Evolutionary conservation across 2,329 filamentous ascomycete species (phyloP), one percentile per base, ranked within the genome.

Genomic region (Ascochyta lentis): DNA sequence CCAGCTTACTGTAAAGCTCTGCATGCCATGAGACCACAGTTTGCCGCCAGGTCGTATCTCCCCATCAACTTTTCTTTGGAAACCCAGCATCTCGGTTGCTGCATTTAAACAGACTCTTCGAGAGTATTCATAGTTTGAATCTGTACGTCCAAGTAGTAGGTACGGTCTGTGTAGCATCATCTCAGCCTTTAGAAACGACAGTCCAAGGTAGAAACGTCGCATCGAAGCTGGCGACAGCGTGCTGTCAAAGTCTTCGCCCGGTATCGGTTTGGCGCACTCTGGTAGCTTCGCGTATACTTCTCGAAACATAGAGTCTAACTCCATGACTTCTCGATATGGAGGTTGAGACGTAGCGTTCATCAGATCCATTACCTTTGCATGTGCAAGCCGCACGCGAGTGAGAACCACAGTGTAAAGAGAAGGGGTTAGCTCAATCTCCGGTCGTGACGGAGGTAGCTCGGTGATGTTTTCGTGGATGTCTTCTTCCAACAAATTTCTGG

Each of bases 31-130:
- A 9, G 50, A 49, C 63, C 59, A 68, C 8, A 65, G 56, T 6
- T 71, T 71, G 0, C 78, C 77, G 0, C 75, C 77, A 0, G 75
- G 75, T 39, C 76, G 71, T 9, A 76, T 70, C 45, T 80, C 77
- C 2, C 61, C 58, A 52, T 81, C 75, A 7, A 83, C 58, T 10
- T 75, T 75, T 45, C 71, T 74, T 55, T 83, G 81, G 35, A 78
- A 72, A 3, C 73, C 65, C 15, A 83, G 66, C 9, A 79, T 78
- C 33, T 76, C 72, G 22, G 76, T 68, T 1, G 80, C 78, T 4
- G 80, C 78, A 48, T 81, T 77, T 3, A 82, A 63, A 58, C 80
- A 82, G 0, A 73, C 70, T 39, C 67, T 65, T 6, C 79, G 71
- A 0, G 80, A 82, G 54, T 76, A 75, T 23, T 65, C 61, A 50